These are phyloP conservation scores for Nosema muscidifuracis DNA, from an alignment of 371 early-diverging fungal genomes.

Conservation along the genomic window DNA sequence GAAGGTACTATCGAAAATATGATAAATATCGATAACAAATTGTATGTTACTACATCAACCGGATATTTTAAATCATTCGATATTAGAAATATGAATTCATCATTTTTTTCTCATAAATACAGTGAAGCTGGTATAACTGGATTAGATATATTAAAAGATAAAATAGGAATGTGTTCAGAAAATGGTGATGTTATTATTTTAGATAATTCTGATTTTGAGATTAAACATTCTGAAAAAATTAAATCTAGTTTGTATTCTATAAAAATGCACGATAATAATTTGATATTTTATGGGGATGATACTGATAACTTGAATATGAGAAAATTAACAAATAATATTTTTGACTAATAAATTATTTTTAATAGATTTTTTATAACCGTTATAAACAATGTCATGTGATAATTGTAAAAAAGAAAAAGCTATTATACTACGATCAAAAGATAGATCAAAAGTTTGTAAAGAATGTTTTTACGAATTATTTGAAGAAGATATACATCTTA, in stretches of 20 bases:
- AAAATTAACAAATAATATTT: neutral
- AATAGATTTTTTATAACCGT: neutral
- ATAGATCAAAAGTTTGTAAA: conserved; percentile 78
- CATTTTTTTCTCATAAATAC: conserved; percentile 12
- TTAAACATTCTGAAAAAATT: neutral
- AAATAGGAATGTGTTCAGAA: conserved; percentile 20
- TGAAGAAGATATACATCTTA: conserved; percentile 89
- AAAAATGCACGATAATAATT: conserved; percentile 15
- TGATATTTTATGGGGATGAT: conserved; percentile 37
- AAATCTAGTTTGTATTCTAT: conserved; percentile 25
- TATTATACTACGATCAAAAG: conserved; percentile 81
- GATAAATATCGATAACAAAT: neutral
- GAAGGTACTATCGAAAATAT: conserved; percentile 23
- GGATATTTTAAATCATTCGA: conserved; percentile 35
- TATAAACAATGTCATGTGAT: conserved; percentile 58
- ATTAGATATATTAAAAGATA: conserved; percentile 17
- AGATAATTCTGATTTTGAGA: conserved; percentile 5
- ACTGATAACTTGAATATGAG: neutral
- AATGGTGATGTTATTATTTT: conserved; percentile 25
- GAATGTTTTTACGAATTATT: conserved; percentile 84
- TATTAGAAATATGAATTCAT: neutral
- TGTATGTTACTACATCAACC: conserved; percentile 11
- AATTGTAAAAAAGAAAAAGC: conserved; percentile 66
- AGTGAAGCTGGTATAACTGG: conserved; percentile 19
- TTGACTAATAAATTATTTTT: neutral